These are phyloP conservation scores for Neurospora crassa DNA, from an alignment of 2,329 filamentous ascomycete species.

Conservation along the genomic window DNA sequence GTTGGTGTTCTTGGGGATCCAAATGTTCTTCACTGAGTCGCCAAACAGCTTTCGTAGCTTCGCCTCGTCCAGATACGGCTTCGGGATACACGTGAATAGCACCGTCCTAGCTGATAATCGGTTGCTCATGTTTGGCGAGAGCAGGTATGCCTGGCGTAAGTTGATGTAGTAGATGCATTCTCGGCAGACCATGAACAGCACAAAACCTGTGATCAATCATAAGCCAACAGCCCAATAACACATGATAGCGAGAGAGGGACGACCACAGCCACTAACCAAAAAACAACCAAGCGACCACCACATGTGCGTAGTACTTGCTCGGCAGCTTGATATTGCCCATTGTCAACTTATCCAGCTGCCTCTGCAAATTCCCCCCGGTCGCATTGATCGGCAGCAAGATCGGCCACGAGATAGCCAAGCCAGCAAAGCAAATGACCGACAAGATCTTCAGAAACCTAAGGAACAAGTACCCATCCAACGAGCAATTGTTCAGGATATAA, in stretches of 20 bases:
- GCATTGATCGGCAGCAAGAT: slow-evolving; percentile 76
- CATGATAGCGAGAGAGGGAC: not conserved
- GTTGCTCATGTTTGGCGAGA: slow-evolving; percentile 72
- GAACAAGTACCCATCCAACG: slow-evolving; percentile 81
- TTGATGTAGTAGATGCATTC: slow-evolving; percentile 93
- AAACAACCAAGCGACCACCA: slow-evolving; percentile 72
- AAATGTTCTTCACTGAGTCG: slow-evolving; percentile 68
- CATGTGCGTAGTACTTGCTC: slow-evolving; percentile 68
- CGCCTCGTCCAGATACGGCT: slow-evolving; percentile 62
- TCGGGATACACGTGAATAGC: slow-evolving; percentile 80
- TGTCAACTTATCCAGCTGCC: slow-evolving; percentile 57
- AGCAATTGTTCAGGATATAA: slow-evolving; percentile 77
- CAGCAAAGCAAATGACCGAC: slow-evolving; percentile 69
- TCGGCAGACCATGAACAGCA: slow-evolving; percentile 81
- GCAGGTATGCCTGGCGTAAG: slow-evolving; percentile 84
- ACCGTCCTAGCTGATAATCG: slow-evolving; percentile 86
- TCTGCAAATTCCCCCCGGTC: slow-evolving; percentile 58
- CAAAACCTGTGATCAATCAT: slow-evolving; percentile 43
- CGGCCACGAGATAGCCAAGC: slow-evolving; percentile 75
- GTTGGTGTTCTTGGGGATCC: slow-evolving; percentile 68
- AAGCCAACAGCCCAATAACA: not conserved
- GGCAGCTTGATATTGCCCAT: slow-evolving; percentile 44
- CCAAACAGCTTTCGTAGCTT: slow-evolving; percentile 72
- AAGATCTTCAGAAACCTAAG: slow-evolving; percentile 75
- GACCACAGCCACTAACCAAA: slow-evolving; percentile 37